phyloP scores from a whole-genome alignment of 2,329 filamentous ascomycete genomes.

The Exserohilum turcica region DNA sequence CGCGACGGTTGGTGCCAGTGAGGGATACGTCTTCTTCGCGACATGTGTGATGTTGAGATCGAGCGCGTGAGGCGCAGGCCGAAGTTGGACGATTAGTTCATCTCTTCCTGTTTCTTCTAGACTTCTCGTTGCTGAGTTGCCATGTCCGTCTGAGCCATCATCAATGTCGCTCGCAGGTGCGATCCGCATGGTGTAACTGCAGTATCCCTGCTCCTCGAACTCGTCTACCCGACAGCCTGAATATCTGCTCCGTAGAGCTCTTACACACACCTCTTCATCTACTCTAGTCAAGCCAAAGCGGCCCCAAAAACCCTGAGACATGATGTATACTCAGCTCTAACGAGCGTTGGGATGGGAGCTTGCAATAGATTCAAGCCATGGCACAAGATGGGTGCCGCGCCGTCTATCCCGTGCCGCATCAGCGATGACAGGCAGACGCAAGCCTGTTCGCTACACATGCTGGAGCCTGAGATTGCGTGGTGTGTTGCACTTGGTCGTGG shows the following conservation, averaged over 20 bases:
- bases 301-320: constrained; percentile 5
- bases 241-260: constrained; percentile 7
- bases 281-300: background rate
- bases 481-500: constrained; percentile 20
- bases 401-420: constrained; percentile 14
- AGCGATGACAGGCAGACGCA: background rate
- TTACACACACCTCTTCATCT: background rate
- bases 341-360: background rate
- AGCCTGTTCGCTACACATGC: background rate
- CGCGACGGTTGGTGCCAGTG: constrained; percentile 27
- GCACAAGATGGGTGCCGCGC: background rate
- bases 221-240: constrained; percentile 7
- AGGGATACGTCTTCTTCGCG: constrained; percentile 30
- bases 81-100: constrained; percentile 33
- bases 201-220: constrained; percentile 16
- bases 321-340: background rate
- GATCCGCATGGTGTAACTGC: constrained; percentile 18
- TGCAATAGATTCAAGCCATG: background rate
- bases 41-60: constrained; percentile 24
- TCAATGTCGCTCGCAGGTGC: background rate
- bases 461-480: constrained; percentile 1
- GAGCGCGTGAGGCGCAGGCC: constrained; percentile 30
- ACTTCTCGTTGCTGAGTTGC: no score
- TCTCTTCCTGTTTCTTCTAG: background rate
- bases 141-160: background rate